Conservation (phyloP, 2,329 filamentous ascomycete genomes). For the Clonostachys solani region DNA sequence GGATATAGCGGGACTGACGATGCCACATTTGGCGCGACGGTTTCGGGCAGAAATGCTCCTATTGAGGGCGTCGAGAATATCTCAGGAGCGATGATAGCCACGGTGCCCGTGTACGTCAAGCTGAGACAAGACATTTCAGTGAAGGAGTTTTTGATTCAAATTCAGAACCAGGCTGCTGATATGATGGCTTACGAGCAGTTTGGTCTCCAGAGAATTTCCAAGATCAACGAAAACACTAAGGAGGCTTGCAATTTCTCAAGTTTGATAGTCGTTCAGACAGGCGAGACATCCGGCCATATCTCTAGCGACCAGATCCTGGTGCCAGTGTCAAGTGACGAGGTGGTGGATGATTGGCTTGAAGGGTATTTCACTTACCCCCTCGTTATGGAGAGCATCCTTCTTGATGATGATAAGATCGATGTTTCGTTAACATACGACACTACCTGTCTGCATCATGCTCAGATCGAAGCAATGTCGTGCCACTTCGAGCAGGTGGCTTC, state of each 20-base stretch:
- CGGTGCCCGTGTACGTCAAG: constrained; percentile 5
- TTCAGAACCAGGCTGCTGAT: constrained; percentile 6
- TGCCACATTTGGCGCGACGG: constrained; percentile 13
- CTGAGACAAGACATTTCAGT: constrained; percentile 1
- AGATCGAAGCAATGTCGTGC: constrained; percentile 1
- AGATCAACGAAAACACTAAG: constrained; percentile 3
- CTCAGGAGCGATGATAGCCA: constrained; percentile 5
- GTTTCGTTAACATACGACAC: constrained; percentile 5
- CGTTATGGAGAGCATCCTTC: constrained; percentile 1
- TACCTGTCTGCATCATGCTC: not conserved
- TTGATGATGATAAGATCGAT: not conserved
- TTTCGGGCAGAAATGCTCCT: constrained; percentile 14
- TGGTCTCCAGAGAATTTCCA: constrained; percentile 9
- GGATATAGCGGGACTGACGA: constrained; percentile 10
- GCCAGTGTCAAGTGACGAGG: not conserved
- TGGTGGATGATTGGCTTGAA: not conserved
- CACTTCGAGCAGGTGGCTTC: constrained; percentile 1
- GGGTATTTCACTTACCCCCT: constrained; percentile 7
- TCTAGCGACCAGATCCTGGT: not conserved
- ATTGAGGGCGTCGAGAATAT: constrained; percentile 5
- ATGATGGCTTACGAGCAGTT: constrained; percentile 12
- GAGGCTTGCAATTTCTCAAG: constrained; percentile 2
- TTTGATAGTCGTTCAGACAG: constrained; percentile 1
- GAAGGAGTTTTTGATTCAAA: constrained; percentile 2
- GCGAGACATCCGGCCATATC: not conserved